phyloP scores from a whole-genome alignment of 441 rosid species.

The Gossypium schwendimanii region DNA sequence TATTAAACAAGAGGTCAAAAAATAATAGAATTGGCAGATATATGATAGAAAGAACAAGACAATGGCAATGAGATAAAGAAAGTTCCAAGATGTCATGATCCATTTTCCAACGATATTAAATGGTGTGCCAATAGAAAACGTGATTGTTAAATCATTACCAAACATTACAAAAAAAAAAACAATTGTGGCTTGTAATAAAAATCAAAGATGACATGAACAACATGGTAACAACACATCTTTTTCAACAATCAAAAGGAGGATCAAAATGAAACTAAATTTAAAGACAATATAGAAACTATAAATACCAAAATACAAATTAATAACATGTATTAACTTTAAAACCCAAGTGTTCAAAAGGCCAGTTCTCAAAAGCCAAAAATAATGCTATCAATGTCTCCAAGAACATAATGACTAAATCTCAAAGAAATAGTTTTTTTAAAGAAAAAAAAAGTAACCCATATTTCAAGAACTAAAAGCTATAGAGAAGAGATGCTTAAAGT shows the following conservation, averaged over 20 bases:
- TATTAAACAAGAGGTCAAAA: background rate
- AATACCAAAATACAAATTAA: constrained; percentile 3
- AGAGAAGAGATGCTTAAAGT: background rate
- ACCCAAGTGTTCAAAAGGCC: background rate
- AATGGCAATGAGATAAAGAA: background rate
- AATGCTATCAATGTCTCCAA: background rate
- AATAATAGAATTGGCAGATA: background rate
- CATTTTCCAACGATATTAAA: background rate
- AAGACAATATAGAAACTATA: background rate
- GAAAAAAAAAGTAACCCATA: background rate
- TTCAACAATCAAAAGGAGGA: background rate
- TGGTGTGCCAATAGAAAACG: background rate
- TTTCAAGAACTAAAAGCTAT: background rate
- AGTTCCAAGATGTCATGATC: background rate
- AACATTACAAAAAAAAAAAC: background rate
- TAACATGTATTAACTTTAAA: background rate
- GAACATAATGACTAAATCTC: constrained; percentile 4
- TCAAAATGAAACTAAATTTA: background rate
- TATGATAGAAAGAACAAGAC: background rate
- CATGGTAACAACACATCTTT: background rate
- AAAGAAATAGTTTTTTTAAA: background rate
- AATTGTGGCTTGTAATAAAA: background rate
- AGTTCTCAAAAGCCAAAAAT: background rate
- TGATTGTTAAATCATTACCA: background rate
- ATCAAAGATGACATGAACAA: background rate